phyloP scores from a whole-genome alignment of 2,329 filamentous ascomycete species.

The Botrytis fabae region DNA sequence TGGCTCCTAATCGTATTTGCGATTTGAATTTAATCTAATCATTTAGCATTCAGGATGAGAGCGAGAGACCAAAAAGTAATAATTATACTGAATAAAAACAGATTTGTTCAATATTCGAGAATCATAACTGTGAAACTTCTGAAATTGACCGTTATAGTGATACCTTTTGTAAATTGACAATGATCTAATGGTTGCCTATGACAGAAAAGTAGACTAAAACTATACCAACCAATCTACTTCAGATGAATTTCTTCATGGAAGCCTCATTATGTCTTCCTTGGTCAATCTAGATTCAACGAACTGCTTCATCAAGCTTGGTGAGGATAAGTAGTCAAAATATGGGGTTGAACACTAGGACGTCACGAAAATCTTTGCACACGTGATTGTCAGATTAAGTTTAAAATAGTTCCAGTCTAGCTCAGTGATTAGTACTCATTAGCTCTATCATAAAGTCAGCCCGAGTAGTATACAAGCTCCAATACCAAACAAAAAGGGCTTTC shows the following conservation, averaged over 20 bases:
- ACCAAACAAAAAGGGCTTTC: not conserved
- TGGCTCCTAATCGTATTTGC: not conserved
- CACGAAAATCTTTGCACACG: not conserved
- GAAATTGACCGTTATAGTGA: not conserved
- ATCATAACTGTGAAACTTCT: not conserved
- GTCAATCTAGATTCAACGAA: no score
- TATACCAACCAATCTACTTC: rapidly evolving
- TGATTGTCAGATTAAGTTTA: not conserved
- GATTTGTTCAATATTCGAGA: not conserved
- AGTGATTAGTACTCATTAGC: not conserved
- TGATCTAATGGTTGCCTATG: no score
- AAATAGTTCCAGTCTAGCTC: not conserved
- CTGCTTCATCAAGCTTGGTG: not conserved
- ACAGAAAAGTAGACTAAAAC: rapidly evolving
- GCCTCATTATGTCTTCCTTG: not conserved
- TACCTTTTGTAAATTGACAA: not conserved
- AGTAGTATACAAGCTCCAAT: not conserved
- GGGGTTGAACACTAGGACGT: not conserved
- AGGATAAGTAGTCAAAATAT: not conserved
- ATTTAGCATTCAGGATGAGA: not conserved
- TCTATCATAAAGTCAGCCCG: not conserved
- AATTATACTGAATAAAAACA: not conserved
- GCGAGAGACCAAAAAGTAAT: not conserved
- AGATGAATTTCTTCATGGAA: not conserved
- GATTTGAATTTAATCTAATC: not conserved